Evolutionary conservation across 2,329 filamentous ascomycete species (phyloP).

Genomic region (Neonectria coccinea): DNA sequence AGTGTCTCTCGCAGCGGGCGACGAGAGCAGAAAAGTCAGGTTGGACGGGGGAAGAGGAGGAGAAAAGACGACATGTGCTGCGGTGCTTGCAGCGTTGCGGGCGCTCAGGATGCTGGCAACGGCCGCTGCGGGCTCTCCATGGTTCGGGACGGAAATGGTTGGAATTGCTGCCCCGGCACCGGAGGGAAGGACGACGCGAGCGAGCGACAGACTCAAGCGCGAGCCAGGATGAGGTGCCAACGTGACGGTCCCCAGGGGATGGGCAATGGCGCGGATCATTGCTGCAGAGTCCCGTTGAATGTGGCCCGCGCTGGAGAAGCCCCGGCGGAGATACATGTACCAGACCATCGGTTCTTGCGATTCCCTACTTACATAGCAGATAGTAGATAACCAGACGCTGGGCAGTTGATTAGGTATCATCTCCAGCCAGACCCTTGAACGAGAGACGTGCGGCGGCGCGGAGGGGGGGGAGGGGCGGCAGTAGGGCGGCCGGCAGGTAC

Average conservation of each 20-base stretch:
- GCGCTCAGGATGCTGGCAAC: slow-evolving; percentile 25
- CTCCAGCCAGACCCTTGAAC: background rate
- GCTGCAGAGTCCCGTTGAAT: slow-evolving; percentile 17
- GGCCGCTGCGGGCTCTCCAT: slow-evolving; percentile 19
- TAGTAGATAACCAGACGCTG: background rate
- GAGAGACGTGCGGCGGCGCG: slow-evolving; percentile 9
- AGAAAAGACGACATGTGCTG: slow-evolving; percentile 25
- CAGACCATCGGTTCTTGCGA: slow-evolving; percentile 23
- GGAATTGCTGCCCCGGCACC: slow-evolving; percentile 1
- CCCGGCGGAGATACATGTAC: slow-evolving; percentile 8
- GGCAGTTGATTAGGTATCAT: slow-evolving; percentile 3
- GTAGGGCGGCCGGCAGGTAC: slow-evolving; percentile 3
- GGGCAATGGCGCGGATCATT: slow-evolving; percentile 4
- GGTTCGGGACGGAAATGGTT: slow-evolving; percentile 2
- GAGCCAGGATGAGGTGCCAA: slow-evolving; percentile 6
- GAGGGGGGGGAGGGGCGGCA: slow-evolving; percentile 20
- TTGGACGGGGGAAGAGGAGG: slow-evolving; percentile 6
- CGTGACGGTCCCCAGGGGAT: background rate
- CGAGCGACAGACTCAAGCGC: background rate
- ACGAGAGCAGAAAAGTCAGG: slow-evolving; percentile 10
- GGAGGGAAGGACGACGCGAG: slow-evolving; percentile 3
- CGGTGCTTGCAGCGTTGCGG: slow-evolving; percentile 30
- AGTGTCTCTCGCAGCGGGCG: background rate
- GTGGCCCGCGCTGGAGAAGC: slow-evolving; percentile 1
- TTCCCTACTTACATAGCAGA: background rate